Evolutionary conservation across 2,329 filamentous ascomycete species (phyloP).

Genomic region (Colletotrichum sp.): DNA sequence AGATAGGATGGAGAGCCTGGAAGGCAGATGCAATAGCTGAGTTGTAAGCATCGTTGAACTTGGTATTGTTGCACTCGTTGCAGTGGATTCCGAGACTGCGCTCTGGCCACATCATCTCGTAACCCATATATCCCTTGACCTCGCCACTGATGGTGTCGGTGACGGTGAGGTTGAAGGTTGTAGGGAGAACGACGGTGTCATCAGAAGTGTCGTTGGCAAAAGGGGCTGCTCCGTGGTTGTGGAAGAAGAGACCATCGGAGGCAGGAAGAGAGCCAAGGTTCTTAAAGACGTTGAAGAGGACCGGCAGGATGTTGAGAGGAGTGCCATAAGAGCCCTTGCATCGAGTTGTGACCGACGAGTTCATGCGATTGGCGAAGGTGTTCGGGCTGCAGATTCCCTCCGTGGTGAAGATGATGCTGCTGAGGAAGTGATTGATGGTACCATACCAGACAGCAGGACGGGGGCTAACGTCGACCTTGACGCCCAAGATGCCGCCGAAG

Average conservation of each 20-base stretch:
- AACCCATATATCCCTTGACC: conserved; percentile 17
- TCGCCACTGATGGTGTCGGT: conserved; percentile 1
- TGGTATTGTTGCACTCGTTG: conserved; percentile 13
- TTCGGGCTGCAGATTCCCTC: conserved; percentile 14
- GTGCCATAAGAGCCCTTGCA: conserved; percentile 9
- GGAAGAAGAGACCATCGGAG: conserved; percentile 4
- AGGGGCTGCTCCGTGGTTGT: background rate
- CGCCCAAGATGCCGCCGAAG: background rate
- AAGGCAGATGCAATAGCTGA: conserved; percentile 15
- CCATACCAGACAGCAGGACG: conserved; percentile 15
- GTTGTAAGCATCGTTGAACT: conserved; percentile 16
- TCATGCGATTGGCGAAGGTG: conserved; percentile 10
- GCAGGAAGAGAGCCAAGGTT: conserved; percentile 16
- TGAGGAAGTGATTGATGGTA: conserved; percentile 9
- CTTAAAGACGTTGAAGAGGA: conserved; percentile 18
- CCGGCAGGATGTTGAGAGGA: conserved; percentile 13
- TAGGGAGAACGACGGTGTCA: conserved; percentile 11
- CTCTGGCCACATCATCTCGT: conserved; percentile 5
- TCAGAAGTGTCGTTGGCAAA: conserved; percentile 19
- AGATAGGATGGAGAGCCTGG: conserved; percentile 13
- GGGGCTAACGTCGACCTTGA: conserved; percentile 9
- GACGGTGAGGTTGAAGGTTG: conserved; percentile 11
- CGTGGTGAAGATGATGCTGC: conserved; percentile 10
- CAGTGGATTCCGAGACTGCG: conserved; percentile 5
- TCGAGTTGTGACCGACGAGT: conserved; percentile 15